Base-by-base conservation (phyloP, 2,329 filamentous ascomycete genomes). In the Pseudogymnoascus sp. region DNA sequence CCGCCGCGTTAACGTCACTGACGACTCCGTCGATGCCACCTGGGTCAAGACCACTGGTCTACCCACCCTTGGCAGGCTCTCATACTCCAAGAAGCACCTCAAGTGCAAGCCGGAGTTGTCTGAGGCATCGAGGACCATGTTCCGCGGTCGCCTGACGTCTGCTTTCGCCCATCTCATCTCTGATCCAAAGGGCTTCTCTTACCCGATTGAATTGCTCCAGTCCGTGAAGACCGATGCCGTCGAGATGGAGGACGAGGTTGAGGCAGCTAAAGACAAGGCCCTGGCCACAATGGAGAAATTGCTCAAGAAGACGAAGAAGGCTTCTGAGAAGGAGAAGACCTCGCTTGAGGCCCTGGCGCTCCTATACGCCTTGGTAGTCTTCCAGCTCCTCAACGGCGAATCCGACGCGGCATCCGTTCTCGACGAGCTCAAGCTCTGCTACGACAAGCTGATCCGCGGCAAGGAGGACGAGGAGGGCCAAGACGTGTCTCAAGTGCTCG, bases 371-470 rank as follows among this genome's bases (percentile, higher is more conserved):
- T 83, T 97, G 61, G 89, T 91, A 0, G 84, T 97, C 12, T 81
- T 98, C 62, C 91, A 97, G 74, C 82, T 96, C 7, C 96, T 96
- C 77, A 93, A 93, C 70, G 90, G 91, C 24, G 92, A 96, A 64
- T 82, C 89, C 0, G 95, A 98, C 72, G 90, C 92, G 0, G 83
- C 96, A 22, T 87, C 89, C 59, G 88, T 95, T 65, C 78, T 97
- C 7, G 84, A 89, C 62, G 93, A 97, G 69, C 81, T 97, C n/a
- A 84, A 89, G 67, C 80, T 88, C 64, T 92, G 89, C 73, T 89
- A 88, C 64, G 82, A 89, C 46, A 87, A 86, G 70, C 80, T 89
- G 63, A 71, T 80, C 62, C 73, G 75, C 24, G 74, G 76, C 60
- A 82, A 86, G 67, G 59, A 60, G n/a, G 78, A 81, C 60, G 76